Evolutionary conservation across 192 early-diverging fungal genomes (phyloP).

Genomic region (Coemansia sp.): DNA sequence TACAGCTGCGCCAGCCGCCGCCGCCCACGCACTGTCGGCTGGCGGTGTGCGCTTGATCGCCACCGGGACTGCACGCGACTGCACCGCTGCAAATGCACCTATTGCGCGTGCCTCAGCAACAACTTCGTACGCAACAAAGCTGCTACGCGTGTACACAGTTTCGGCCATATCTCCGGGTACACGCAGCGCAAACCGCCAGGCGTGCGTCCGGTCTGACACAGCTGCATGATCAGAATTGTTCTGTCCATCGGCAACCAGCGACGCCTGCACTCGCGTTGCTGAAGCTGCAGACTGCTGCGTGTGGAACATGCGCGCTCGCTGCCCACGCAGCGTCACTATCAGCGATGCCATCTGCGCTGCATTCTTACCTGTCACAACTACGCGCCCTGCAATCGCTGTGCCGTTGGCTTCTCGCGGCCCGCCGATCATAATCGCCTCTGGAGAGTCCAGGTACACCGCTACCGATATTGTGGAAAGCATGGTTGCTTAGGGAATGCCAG

Average conservation of each 20-base stretch:
- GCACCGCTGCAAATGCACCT: constrained; percentile 7
- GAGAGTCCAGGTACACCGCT: constrained; percentile 22
- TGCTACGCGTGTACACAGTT: constrained; percentile 34
- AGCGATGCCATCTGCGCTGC: constrained; percentile 25
- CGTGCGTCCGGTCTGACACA: constrained; percentile 13
- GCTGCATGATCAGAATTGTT: constrained; percentile 12
- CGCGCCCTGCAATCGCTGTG: constrained; percentile 33
- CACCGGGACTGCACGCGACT: constrained; percentile 16
- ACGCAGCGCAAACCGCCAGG: constrained; percentile 45
- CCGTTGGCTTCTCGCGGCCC: constrained; percentile 33
- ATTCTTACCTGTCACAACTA: constrained; percentile 19
- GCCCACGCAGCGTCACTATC: constrained; percentile 35
- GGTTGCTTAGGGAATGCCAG: background rate
- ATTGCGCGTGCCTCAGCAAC: constrained; percentile 34
- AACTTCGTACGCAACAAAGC: constrained; percentile 42
- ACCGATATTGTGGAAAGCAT: constrained; percentile 31
- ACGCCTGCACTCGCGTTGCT: constrained; percentile 11
- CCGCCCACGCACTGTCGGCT: constrained; percentile 26
- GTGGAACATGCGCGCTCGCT: constrained; percentile 38
- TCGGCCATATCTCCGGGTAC: constrained; percentile 42
- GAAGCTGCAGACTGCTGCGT: constrained; percentile 24
- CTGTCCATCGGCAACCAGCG: constrained; percentile 20
- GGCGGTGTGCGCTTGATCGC: constrained; percentile 40
- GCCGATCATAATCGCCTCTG: constrained; percentile 34
- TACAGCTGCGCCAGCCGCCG: constrained; percentile 26